A percentile compares a stretch with the other conserved stretches of the same genome.
Evolutionary conservation across 1,284 basidiomycete species (phyloP).

Genomic region (Moesziomyces parantarcticus): DNA sequence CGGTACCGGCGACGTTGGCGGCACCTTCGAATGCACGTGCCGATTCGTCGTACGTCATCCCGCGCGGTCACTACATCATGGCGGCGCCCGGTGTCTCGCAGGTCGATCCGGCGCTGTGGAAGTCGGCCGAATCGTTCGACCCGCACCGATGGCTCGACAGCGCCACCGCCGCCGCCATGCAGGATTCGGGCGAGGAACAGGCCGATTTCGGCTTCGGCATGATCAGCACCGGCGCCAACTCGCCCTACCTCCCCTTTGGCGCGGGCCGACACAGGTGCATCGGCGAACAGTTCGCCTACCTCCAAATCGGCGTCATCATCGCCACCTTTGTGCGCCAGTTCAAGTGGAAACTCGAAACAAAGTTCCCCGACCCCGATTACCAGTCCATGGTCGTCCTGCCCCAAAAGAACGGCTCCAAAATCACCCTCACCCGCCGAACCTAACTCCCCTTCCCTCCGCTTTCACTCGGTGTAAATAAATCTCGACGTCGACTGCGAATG

Average conservation of each 20-base stretch:
- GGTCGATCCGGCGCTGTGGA: conserved; percentile 87
- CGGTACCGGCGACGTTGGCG: conserved; percentile 81
- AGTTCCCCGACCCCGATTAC: conserved; percentile 86
- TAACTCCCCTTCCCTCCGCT: neutral
- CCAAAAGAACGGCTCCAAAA: conserved; percentile 53
- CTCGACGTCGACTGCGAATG: too few relatives aligned
- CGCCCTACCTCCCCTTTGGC: conserved; percentile 89
- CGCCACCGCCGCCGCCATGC: conserved; percentile 73
- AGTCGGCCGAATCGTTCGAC: conserved; percentile 74
- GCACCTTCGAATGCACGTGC: conserved; percentile 58
- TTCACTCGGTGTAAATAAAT: neutral
- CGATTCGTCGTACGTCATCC: conserved; percentile 79
- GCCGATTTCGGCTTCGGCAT: conserved; percentile 93
- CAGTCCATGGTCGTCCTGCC: conserved; percentile 80
- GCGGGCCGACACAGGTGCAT: conserved; percentile 91
- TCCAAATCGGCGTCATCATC: conserved; percentile 89
- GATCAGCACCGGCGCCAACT: conserved; percentile 70
- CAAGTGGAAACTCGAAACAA: conserved; percentile 76
- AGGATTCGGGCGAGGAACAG: conserved; percentile 76
- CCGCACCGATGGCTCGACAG: conserved; percentile 82
- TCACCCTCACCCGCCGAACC: conserved; percentile 7
- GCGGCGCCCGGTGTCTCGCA: conserved; percentile 90
- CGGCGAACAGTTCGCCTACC: conserved; percentile 95
- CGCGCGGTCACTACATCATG: conserved; percentile 89
- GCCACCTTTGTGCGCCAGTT: conserved; percentile 81